Conservation (phyloP, 331 rosid genomes). For the Acacia concinna region DNA sequence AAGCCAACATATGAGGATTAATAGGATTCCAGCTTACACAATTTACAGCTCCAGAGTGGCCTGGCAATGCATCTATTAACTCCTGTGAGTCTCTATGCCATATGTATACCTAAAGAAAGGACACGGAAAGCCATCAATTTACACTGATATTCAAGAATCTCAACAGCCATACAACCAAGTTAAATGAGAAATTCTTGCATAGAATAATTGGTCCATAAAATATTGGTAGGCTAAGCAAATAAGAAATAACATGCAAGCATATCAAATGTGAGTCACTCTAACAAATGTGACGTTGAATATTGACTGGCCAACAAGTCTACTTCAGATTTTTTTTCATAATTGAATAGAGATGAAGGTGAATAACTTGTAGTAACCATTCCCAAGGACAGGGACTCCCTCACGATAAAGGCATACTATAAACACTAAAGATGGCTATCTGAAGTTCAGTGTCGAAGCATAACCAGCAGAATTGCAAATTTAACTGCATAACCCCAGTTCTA, state of each 20-base stretch:
- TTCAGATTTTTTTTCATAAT: not conserved
- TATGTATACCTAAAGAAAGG: constrained; percentile 10
- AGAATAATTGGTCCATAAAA: not conserved
- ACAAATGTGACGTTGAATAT: not conserved
- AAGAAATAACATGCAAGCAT: not conserved
- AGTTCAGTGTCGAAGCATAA: not conserved
- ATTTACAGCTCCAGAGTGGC: constrained; percentile 24
- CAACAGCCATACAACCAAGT: not conserved
- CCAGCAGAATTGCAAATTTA: not conserved
- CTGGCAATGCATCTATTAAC: constrained; percentile 11
- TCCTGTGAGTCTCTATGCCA: constrained; percentile 5
- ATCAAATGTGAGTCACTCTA: not conserved
- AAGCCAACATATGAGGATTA: constrained; percentile 13
- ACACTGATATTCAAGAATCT: too few relatives aligned
- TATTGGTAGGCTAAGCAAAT: not conserved
- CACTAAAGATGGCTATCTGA: not conserved
- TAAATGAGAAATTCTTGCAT: not conserved
- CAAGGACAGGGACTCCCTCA: not conserved
- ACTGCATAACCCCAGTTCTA: not conserved
- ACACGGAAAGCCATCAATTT: not conserved
- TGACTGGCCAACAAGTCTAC: not conserved
- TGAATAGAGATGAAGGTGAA: not conserved
- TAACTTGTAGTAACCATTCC: not conserved
- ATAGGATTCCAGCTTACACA: constrained; percentile 16
- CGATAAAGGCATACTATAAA: not conserved